A percentile compares a stretch with the other conserved stretches of the same genome.
Evolutionary conservation across 495 filamentous ascomycete genomes (phyloP).

Genomic region (Corynascus novoguineensis): DNA sequence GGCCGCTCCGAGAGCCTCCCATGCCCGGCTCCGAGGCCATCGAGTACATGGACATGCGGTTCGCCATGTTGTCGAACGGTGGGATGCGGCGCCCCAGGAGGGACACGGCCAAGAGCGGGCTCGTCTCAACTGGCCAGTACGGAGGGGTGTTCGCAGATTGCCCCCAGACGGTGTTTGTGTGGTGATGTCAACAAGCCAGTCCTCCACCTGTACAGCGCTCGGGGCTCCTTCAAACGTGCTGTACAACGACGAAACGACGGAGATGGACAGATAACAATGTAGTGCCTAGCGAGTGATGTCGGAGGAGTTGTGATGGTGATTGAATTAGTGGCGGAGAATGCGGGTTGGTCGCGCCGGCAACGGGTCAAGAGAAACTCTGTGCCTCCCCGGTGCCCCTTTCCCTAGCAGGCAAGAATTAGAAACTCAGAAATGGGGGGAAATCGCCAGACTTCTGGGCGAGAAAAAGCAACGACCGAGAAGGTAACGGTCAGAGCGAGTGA

Average conservation of each 20-base stretch:
- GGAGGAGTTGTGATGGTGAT: conserved; percentile 1
- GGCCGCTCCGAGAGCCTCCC: conserved; percentile 52
- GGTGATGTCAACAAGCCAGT: background rate
- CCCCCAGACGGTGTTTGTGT: background rate
- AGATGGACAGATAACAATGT: background rate
- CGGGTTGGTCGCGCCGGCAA: conserved; percentile 19
- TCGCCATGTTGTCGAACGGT: conserved; percentile 55
- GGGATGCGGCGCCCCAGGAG: conserved; percentile 23
- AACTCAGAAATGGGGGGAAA: background rate
- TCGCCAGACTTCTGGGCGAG: background rate
- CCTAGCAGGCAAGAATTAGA: background rate
- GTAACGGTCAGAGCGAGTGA: conserved; percentile 50
- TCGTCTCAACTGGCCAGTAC: background rate
- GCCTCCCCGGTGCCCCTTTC: conserved; percentile 13
- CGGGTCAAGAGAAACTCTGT: conserved; percentile 7
- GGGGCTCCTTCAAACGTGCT: background rate
- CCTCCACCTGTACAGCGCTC: background rate
- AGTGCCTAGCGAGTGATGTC: conserved; percentile 15
- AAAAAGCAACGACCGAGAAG: conserved; percentile 32
- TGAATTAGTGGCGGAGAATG: background rate
- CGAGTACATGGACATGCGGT: conserved; percentile 83
- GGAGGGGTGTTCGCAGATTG: background rate
- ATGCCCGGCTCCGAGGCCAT: conserved; percentile 56
- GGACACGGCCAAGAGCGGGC: conserved; percentile 27
- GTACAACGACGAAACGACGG: background rate